phyloP scores from a whole-genome alignment of 805 yeast genomes.

The Candida krabiensis region DNA sequence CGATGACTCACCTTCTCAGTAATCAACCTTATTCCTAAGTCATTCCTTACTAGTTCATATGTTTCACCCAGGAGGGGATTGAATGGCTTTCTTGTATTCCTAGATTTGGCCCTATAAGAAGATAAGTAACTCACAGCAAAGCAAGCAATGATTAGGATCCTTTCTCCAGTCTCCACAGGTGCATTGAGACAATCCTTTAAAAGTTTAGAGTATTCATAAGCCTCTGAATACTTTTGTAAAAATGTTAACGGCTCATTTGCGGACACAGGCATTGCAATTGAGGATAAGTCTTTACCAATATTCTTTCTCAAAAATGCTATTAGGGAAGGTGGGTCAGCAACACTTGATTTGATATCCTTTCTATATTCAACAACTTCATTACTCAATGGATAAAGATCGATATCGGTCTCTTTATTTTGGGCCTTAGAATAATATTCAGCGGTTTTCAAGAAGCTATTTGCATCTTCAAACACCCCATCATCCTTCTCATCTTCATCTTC shows the following conservation, averaged over 20 bases:
- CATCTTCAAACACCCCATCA: constrained; percentile 1
- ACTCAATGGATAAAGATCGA: constrained; percentile 71
- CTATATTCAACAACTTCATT: constrained; percentile 50
- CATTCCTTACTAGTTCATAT: constrained; percentile 84
- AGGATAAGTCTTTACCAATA: constrained; percentile 85
- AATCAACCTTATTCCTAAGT: constrained; percentile 67
- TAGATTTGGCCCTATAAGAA: constrained; percentile 66
- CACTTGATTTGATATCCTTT: constrained; percentile 55
- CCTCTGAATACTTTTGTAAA: constrained; percentile 76
- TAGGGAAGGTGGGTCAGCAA: constrained; percentile 76
- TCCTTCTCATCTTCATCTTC: constrained; percentile 14
- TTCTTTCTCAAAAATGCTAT: constrained; percentile 80
- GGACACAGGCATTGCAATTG: constrained; percentile 91
- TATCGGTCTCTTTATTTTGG: neutral
- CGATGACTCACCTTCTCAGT: constrained; percentile 87
- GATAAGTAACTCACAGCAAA: constrained; percentile 81
- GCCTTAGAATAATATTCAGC: constrained; percentile 1
- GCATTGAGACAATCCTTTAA: constrained; percentile 60
- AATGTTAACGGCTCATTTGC: constrained; percentile 89
- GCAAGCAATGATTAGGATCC: constrained; percentile 67
- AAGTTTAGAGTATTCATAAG: constrained; percentile 71
- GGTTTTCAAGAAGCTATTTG: neutral
- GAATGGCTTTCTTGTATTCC: constrained; percentile 87
- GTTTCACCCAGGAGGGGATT: constrained; percentile 95
- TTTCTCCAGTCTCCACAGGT: constrained; percentile 50